Evolutionary conservation across 1,284 basidiomycete genomes (phyloP), one percentile per base, ranked within the genome.

Genomic region (Calocybe gambosa): DNA sequence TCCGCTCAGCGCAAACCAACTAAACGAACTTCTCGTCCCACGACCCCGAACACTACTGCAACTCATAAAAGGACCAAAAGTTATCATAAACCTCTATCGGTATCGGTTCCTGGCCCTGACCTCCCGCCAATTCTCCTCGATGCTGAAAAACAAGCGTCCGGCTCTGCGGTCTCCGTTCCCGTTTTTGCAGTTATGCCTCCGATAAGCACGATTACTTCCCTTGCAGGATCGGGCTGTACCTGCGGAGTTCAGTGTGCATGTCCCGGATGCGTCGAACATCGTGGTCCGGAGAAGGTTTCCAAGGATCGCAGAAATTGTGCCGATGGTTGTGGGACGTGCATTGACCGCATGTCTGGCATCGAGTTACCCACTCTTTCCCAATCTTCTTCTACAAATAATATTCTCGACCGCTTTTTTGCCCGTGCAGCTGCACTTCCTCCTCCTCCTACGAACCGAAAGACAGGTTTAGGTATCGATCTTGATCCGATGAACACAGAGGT

Each of bases 161-260:
- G 50, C 47, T 44, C 51, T 36, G 35, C 56, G 33, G 42, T 53
- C 25, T 41, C 56, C 16, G 54, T 74, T 7, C 76, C 77, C 7
- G 58, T 66, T 8, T 83, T 81, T 53, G 67, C 70, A 29, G 62
- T 62, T 8, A 81, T 85, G 59, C 78, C 81, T n/a, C 71, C 80
- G 0, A 70, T 82, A 53, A 77, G 73, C 55, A 65, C 68, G 36
- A 70, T 80, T 42, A 66, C 68, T 16, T 77, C 78, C 2, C 58
- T 82, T 10, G 78, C 78, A 0, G 79, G 77, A 19, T 74, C 79
- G 1, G 79, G 79, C 3, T 89, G 85, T 58, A 82, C 78, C 10
- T 89, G 85, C 57, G 84, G 85, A 20, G 62, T 77, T 29, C 63
- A 68, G 35, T 89, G 85, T 57, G 72, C 70, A n/a, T 89, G 85